Conservation (phyloP, 352 stramenopile species). For the Thalassiosira mediterranea region DNA sequence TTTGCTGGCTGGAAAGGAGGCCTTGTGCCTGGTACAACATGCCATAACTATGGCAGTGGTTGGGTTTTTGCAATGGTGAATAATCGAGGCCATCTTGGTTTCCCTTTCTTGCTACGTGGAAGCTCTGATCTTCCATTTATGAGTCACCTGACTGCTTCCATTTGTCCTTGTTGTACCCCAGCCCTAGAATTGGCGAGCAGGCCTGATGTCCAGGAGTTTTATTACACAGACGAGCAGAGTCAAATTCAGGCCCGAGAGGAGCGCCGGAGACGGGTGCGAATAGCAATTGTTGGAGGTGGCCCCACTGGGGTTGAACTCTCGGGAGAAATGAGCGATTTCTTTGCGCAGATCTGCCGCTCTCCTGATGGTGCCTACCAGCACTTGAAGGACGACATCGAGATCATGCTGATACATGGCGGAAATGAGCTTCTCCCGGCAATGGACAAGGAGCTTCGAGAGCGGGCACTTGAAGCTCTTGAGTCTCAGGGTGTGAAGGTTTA, state of each 20-base stretch:
- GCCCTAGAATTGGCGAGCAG: constrained; percentile 81
- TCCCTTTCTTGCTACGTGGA: too few species aligned
- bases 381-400: constrained; percentile 52
- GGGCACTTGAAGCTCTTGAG: constrained; percentile 56
- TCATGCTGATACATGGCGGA: constrained; percentile 76
- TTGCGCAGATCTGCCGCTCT: constrained; percentile 66
- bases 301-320: constrained; percentile 84
- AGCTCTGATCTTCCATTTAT: too few species aligned
- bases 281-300: constrained; percentile 80
- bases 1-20: too few species aligned
- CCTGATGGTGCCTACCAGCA: constrained; percentile 53
- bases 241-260: constrained; percentile 64
- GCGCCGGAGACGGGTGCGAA: constrained; percentile 58
- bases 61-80: too few species aligned
- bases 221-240: constrained; percentile 57
- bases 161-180: too few species aligned
- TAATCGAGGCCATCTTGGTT: too few species aligned
- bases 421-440: constrained; percentile 79
- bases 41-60: too few species aligned
- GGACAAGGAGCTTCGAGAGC: constrained; percentile 60
- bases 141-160: too few species aligned
- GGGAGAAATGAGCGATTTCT: constrained; percentile 84
- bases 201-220: constrained; percentile 53
- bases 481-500: constrained; percentile 74
- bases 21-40: too few species aligned